A percentile compares a stretch with the other conserved stretches of the same genome.
Evolutionary conservation across 1,284 basidiomycete species (phyloP).

Genomic region (Pseudozyma hubeiensis): DNA sequence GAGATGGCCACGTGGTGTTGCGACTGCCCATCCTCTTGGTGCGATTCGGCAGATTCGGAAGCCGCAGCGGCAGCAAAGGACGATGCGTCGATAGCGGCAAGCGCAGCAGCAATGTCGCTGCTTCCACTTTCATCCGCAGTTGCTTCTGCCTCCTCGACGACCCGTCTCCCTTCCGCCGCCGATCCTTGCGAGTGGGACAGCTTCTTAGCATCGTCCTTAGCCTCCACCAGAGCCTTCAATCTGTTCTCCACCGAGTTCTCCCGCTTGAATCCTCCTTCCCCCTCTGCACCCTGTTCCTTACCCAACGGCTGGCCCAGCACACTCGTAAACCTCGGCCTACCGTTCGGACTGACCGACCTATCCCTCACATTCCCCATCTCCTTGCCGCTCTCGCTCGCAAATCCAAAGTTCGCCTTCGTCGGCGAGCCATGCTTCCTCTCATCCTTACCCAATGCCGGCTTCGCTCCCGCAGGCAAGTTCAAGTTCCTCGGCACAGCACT

Average conservation of each 20-base stretch:
- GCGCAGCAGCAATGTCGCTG: constrained; percentile 27
- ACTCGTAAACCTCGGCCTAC: constrained; percentile 52
- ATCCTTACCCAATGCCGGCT: constrained; percentile 36
- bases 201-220: background rate
- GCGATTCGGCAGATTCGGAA: background rate
- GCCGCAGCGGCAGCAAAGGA: constrained; percentile 1
- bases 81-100: constrained; percentile 22
- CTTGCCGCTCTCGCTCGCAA: constrained; percentile 26
- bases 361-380: constrained; percentile 14
- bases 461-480: constrained; percentile 23
- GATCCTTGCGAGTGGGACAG: background rate
- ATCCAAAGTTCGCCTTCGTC: constrained; percentile 38
- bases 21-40: background rate
- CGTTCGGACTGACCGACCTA: constrained; percentile 46
- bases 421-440: constrained; percentile 34
- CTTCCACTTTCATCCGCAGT: constrained; percentile 23
- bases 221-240: constrained; percentile 52
- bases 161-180: background rate
- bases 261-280: constrained; percentile 11
- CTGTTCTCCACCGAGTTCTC: constrained; percentile 50
- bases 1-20: constrained; percentile 17
- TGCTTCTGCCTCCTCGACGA: constrained; percentile 16
- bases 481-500: constrained; percentile 40
- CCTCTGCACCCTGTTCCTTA: background rate
- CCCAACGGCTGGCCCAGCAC: constrained; percentile 56